Conservation (phyloP, 441 rosid genomes). For the Pelargonium cotyledonis region DNA sequence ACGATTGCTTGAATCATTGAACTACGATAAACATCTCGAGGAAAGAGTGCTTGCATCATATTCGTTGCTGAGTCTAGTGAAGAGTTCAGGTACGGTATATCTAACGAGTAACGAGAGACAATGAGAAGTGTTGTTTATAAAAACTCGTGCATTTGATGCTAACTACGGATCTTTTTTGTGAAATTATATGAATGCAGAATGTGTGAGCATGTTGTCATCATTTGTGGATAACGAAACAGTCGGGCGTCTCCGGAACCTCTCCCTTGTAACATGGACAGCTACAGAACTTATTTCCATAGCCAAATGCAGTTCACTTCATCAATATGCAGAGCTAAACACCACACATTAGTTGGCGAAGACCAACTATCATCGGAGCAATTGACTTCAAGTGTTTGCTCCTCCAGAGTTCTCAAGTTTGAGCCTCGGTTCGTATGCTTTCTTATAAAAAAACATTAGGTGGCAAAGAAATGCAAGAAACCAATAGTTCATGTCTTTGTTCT, state of each 20-base stretch:
- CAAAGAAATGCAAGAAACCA: too few species aligned
- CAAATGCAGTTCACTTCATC: background rate
- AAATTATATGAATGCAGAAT: conserved; percentile 21
- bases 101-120: too few species aligned
- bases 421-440: too few species aligned
- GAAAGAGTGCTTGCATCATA: conserved; percentile 26
- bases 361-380: too few species aligned
- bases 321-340: conserved; percentile 5
- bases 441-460: background rate
- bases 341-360: background rate
- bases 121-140: too few species aligned
- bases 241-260: conserved; percentile 26
- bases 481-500: too few species aligned
- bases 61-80: conserved; percentile 26
- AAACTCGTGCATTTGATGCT: background rate
- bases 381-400: too few species aligned
- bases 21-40: conserved; percentile 18
- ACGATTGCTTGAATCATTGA: conserved; percentile 22
- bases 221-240: conserved; percentile 26
- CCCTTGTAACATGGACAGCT: conserved; percentile 20
- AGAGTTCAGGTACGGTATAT: conserved; percentile 31
- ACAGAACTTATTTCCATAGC: conserved; percentile 17
- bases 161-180: background rate
- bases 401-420: too few species aligned
- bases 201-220: conserved; percentile 19